These are phyloP conservation scores for Phyllosticta citribraziliensis DNA, from an alignment of 2,329 filamentous ascomycete genomes.

Conservation along the genomic window DNA sequence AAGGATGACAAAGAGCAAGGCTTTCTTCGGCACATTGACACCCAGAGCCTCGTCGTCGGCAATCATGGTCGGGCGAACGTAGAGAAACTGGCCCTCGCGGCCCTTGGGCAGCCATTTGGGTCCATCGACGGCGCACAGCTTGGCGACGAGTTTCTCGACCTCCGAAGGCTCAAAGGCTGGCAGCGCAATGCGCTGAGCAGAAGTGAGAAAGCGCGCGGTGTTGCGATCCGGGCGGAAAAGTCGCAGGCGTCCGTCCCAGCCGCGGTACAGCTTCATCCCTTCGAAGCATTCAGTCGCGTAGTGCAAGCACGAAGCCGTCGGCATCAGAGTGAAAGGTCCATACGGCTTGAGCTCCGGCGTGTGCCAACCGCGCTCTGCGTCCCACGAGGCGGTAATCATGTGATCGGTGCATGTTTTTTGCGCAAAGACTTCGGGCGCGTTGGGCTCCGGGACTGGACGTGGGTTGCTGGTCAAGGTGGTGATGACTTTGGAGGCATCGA, in stretches of 20 bases:
- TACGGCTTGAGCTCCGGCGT: conserved; percentile 67
- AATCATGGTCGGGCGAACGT: conserved; percentile 81
- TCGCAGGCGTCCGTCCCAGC: conserved; percentile 60
- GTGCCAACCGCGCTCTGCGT: conserved; percentile 55
- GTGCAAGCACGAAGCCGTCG: conserved; percentile 71
- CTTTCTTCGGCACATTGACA: conserved; percentile 68
- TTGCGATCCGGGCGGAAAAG: conserved; percentile 71
- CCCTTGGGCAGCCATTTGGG: conserved; percentile 68
- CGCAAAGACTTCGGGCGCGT: conserved; percentile 29
- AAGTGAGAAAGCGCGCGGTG: conserved; percentile 51
- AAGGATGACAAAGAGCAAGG: conserved; percentile 76
- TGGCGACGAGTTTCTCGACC: conserved; percentile 63
- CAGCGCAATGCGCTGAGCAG: conserved; percentile 56
- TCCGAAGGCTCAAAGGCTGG: conserved; percentile 62
- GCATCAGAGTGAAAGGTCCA: conserved; percentile 67
- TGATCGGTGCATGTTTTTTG: conserved; percentile 62
- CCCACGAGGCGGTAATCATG: conserved; percentile 73
- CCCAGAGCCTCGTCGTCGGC: conserved; percentile 72
- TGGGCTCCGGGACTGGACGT: conserved; percentile 31
- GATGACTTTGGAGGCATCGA: conserved; percentile 36
- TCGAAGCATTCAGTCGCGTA: conserved; percentile 91
- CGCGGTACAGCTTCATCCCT: conserved; percentile 64
- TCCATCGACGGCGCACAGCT: conserved; percentile 63
- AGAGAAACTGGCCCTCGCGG: conserved; percentile 62
- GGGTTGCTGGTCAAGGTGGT: conserved; percentile 32